Evolutionary conservation across 208 protist genomes (phyloP), one percentile per base, ranked within the genome.

Genomic region (Trypanosoma boissoni): DNA sequence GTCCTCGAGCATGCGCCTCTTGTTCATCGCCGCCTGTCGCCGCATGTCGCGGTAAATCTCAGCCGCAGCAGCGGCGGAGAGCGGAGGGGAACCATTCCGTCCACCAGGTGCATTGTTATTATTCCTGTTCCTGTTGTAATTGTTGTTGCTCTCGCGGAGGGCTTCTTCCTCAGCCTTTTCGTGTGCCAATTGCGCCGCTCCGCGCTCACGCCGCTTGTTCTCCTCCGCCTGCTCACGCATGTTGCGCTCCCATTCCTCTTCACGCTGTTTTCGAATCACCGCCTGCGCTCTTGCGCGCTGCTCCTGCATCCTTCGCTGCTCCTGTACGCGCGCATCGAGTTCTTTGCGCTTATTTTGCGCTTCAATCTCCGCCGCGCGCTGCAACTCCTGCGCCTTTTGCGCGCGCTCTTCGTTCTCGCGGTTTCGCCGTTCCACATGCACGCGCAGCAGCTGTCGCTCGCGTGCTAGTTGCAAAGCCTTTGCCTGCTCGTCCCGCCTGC

Each of bases 191-290:
- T 62, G 32, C 46, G 75, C 65, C 29, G 55, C 66, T 9, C 63
- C 59, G 12, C 64, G 53, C 31, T 68, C 58, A 27, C 57, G 52
- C 12, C 64, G 72, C 24, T 49, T 66, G 20, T 53, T 23, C 41
- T 63, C 71, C 58, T 76, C 78, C 0, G 41, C 76, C 23, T 83
- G 74, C 52, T 74, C 82, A 41, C 68, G 60, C 59, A 86, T 62
- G 46, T 91, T 86, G 21, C 76, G 61, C 28, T 91, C 82, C 88
- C 83, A 94, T 50, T 84, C 68, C 44, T 90, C 81, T 59, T 94
- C 83, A 1, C 79, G 68, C 27, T 68, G 64, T 59, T 78, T 74
- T 20, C 80, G 50, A 52, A 72, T 44, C 43, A 73, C 72, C 3
- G 64, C 77, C 39, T 83, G 68, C 18, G 72, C 67, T 68, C 80